These are phyloP conservation scores for Tilletia indica DNA, from an alignment of 1,284 basidiomycete genomes.

Conservation along the genomic window DNA sequence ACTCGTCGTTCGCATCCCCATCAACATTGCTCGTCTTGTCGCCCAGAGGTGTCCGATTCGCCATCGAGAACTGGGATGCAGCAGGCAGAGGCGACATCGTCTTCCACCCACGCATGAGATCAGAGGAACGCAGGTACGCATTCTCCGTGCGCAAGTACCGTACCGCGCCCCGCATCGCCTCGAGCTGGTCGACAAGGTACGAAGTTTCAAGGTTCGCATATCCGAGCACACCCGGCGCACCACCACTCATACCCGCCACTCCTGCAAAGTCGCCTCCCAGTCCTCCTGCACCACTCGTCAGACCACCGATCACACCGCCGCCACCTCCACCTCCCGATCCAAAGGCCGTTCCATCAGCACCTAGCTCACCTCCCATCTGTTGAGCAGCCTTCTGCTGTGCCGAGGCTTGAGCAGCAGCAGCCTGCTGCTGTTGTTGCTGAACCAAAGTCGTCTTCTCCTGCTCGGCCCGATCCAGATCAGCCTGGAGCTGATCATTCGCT, in stretches of 20 bases:
- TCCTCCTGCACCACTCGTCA: neutral
- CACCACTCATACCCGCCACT: neutral
- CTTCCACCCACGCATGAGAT: constrained; percentile 70
- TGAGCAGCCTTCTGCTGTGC: constrained; percentile 18
- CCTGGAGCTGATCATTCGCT: constrained; percentile 85
- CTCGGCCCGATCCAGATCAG: constrained; percentile 80
- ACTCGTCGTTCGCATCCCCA: neutral
- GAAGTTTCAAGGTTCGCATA: constrained; percentile 34
- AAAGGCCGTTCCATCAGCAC: neutral
- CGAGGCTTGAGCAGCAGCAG: constrained; percentile 12
- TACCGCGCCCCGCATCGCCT: constrained; percentile 82
- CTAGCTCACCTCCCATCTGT: constrained; percentile 4
- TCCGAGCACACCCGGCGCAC: constrained; percentile 19
- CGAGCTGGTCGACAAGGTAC: constrained; percentile 64
- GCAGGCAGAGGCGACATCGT: neutral
- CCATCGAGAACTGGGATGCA: neutral
- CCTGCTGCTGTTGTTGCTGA: constrained; percentile 55
- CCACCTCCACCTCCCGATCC: neutral
- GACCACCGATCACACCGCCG: neutral
- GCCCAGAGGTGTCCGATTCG: neutral
- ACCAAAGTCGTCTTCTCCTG: constrained; percentile 82
- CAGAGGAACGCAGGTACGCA: constrained; percentile 82
- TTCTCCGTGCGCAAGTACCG: constrained; percentile 88
- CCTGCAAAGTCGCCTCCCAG: neutral
- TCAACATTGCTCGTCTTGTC: neutral